phyloP scores from a whole-genome alignment of 179 eudicot genomes.

The Beta lomatogona region DNA sequence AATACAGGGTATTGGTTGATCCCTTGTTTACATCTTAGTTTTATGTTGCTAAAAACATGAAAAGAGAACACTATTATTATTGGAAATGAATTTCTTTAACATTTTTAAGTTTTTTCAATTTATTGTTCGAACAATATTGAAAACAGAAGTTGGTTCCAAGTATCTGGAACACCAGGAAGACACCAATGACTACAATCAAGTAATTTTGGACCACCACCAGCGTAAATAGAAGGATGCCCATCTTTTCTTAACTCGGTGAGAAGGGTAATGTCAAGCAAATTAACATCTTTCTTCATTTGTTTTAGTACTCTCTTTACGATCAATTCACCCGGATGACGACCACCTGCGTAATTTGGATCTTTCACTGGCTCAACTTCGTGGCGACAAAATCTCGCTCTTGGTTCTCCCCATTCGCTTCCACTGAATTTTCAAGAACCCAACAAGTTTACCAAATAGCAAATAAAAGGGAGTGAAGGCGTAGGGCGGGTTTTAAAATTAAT shows the following conservation, averaged over 20 bases:
- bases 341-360: constrained; percentile 52
- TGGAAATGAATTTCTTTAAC: neutral
- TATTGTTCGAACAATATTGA: constrained; percentile 32
- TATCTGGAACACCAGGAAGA: constrained; percentile 68
- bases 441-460: neutral
- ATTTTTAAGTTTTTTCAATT: neutral
- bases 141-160: constrained; percentile 70
- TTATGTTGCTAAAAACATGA: neutral
- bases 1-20: no score
- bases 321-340: constrained; percentile 44
- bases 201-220: constrained; percentile 33
- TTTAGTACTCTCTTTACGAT: constrained; percentile 46
- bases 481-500: no score
- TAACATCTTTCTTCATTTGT: constrained; percentile 46
- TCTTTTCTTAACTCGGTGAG: constrained; percentile 67
- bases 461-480: neutral
- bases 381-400: constrained; percentile 37
- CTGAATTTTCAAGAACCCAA: constrained; percentile 33
- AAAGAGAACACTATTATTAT: neutral
- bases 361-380: constrained; percentile 46
- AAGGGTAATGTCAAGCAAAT: constrained; percentile 55
- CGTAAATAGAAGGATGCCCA: constrained; percentile 62
- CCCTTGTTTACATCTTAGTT: no score
- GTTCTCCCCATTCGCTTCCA: constrained; percentile 58
- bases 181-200: constrained; percentile 82